Percentiles rank a stretch among this genome's conserved stretches.
phyloP scores from a whole-genome alignment of 352 stramenopile species.

The Globisporangium nunn region DNA sequence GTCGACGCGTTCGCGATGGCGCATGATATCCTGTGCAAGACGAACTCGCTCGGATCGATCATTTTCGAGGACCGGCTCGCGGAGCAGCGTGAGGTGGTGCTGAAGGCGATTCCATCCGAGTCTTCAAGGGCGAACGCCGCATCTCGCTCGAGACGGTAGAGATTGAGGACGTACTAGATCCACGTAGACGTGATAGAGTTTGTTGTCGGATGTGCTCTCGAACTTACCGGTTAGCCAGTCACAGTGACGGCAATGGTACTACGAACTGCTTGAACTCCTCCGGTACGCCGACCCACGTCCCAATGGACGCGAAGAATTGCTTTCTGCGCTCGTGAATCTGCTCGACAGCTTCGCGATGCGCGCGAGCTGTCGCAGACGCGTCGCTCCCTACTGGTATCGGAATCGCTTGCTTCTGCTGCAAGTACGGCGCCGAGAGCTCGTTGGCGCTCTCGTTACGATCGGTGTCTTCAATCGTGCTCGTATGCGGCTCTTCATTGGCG shows the following conservation, averaged over 20 bases:
- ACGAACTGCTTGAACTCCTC: conserved; percentile 33
- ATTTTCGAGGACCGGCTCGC: conserved; percentile 47
- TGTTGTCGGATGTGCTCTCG: too few relatives aligned
- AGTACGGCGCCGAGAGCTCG: conserved; percentile 19
- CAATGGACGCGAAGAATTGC: conserved; percentile 13
- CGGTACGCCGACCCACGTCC: conserved; percentile 29
- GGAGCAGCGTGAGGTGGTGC: conserved; percentile 23
- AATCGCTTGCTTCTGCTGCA: conserved; percentile 28
- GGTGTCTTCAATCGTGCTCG: not conserved
- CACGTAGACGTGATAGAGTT: too few relatives aligned
- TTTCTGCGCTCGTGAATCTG: not conserved
- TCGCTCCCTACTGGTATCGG: conserved; percentile 6
- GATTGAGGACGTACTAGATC: too few relatives aligned
- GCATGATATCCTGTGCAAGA: conserved; percentile 45
- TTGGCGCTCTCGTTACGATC: not conserved
- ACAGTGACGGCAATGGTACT: conserved; percentile 10
- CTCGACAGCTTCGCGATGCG: not conserved
- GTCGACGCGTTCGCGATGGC: conserved; percentile 66
- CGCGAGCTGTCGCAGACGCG: not conserved
- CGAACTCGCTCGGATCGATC: conserved; percentile 40
- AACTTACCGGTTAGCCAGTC: not conserved
- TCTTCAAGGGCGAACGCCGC: too few relatives aligned
- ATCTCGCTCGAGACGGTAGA: not conserved
- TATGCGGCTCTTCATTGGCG: not conserved
- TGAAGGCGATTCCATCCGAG: not conserved